Evolutionary conservation across 495 filamentous ascomycete genomes (phyloP).

Genomic region (Aspergillus nanangensis): DNA sequence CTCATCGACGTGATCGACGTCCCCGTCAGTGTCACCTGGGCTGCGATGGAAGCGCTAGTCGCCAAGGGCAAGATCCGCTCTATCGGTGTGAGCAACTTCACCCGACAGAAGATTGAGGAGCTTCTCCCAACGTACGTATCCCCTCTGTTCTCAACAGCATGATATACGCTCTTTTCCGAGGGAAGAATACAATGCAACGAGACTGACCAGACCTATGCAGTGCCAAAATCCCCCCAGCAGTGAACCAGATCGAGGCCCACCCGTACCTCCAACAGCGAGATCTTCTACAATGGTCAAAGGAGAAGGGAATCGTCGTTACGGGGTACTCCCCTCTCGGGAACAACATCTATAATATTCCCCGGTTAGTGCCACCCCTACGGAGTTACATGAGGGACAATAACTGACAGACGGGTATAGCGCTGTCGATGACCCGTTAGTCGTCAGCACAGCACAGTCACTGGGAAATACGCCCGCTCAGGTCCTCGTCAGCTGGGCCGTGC

Average conservation of each 20-base stretch:
- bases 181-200: too few species aligned
- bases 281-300: conserved; percentile 36
- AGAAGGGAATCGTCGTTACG: conserved; percentile 26
- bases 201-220: conserved; percentile 1
- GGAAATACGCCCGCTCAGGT: conserved; percentile 65
- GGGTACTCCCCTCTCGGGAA: conserved; percentile 46
- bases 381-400: too few species aligned
- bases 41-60: conserved; percentile 64
- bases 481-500: conserved; percentile 70
- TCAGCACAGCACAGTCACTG: conserved; percentile 54
- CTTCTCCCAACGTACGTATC: conserved; percentile 55
- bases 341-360: conserved; percentile 37
- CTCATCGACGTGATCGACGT: conserved; percentile 24
- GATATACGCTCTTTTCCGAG: too few species aligned
- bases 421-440: conserved; percentile 52
- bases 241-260: conserved; percentile 81
- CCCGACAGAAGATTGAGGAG: conserved; percentile 54
- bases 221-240: conserved; percentile 53
- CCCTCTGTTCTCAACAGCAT: too few species aligned
- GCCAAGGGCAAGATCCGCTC: conserved; percentile 59
- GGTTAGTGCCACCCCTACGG: too few species aligned
- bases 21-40: conserved; percentile 57
- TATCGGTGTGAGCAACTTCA: conserved; percentile 76
- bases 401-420: too few species aligned
- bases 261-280: conserved; percentile 67